A percentile compares a stretch with the other conserved stretches of the same genome.
These are phyloP conservation scores for Colletotrichum sidae DNA, from an alignment of 2,329 filamentous ascomycete genomes.

Conservation along the genomic window DNA sequence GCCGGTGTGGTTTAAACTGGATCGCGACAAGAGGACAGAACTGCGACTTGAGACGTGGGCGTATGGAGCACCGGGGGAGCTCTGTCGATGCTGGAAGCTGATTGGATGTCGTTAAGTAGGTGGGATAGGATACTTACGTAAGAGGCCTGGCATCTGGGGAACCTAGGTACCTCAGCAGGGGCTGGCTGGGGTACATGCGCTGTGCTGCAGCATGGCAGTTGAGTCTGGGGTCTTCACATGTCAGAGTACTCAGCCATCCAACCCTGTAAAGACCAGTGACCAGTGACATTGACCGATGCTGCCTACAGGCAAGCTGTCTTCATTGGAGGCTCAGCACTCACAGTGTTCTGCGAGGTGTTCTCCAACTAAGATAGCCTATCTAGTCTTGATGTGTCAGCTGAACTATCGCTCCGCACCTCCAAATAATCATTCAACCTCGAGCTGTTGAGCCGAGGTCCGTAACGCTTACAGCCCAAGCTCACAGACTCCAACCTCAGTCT, in stretches of 20 bases:
- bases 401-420: conserved; percentile 5
- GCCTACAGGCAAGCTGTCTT: too few relatives aligned
- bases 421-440: too few relatives aligned
- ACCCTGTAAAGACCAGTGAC: not conserved
- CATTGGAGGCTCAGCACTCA: conserved; percentile 14
- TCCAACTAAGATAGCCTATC: too few relatives aligned
- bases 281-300: not conserved
- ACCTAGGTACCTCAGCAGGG: not conserved
- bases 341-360: too few relatives aligned
- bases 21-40: conserved; percentile 28
- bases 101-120: conserved; percentile 9
- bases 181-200: conserved; percentile 26
- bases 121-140: conserved; percentile 8
- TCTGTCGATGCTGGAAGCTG: conserved; percentile 3
- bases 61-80: conserved; percentile 17
- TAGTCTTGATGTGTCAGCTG: conserved; percentile 11
- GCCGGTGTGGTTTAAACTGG: not conserved
- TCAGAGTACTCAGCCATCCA: conserved; percentile 13
- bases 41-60: conserved; percentile 24
- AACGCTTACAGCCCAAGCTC: conserved; percentile 6
- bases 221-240: conserved; percentile 20
- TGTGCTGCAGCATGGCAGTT: conserved; percentile 4
- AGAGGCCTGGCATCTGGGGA: not conserved
- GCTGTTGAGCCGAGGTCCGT: conserved; percentile 26
- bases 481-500: too few relatives aligned